A percentile compares a stretch with the other conserved stretches of the same genome.
phyloP scores from a whole-genome alignment of 805 yeast genomes.

The Suhomyces kilbournensis region DNA sequence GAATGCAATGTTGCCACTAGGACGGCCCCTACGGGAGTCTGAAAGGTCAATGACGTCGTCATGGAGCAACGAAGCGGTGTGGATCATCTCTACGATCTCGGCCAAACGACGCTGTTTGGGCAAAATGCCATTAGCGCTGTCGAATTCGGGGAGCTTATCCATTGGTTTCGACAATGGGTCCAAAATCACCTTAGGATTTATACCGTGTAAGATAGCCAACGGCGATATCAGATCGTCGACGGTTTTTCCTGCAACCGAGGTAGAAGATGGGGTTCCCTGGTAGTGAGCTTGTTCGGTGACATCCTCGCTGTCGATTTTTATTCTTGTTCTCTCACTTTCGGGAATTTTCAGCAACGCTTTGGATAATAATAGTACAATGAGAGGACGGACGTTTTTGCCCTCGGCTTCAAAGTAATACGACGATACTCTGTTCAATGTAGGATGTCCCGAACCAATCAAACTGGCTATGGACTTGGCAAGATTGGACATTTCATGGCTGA shows the following conservation, averaged over 20 bases:
- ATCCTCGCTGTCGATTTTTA: slow-evolving; percentile 59
- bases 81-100: slow-evolving; percentile 97
- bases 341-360: slow-evolving; percentile 82
- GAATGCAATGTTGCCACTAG: slow-evolving; percentile 89
- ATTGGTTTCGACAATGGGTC: slow-evolving; percentile 84
- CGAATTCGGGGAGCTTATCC: slow-evolving; percentile 60
- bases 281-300: slow-evolving; percentile 65
- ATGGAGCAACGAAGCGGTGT: slow-evolving; percentile 91
- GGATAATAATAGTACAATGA: slow-evolving; percentile 78
- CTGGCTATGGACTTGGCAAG: slow-evolving; percentile 83
- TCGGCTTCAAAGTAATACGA: slow-evolving; percentile 93
- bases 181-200: slow-evolving; percentile 76
- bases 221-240: slow-evolving; percentile 73
- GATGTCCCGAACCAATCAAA: slow-evolving; percentile 90
- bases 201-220: slow-evolving; percentile 78
- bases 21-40: slow-evolving; percentile 85
- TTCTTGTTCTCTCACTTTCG: slow-evolving; percentile 57
- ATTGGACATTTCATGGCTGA: slow-evolving; percentile 87
- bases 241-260: slow-evolving; percentile 58
- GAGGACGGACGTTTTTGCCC: slow-evolving; percentile 92
- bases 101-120: slow-evolving; percentile 96
- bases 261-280: slow-evolving; percentile 52
- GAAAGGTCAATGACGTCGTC: slow-evolving; percentile 95
- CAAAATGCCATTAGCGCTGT: slow-evolving; percentile 67
- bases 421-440: slow-evolving; percentile 87